These are phyloP conservation scores for Pleurotus cornucopiae DNA, from an alignment of 768 basidiomycete species.

Conservation along the genomic window DNA sequence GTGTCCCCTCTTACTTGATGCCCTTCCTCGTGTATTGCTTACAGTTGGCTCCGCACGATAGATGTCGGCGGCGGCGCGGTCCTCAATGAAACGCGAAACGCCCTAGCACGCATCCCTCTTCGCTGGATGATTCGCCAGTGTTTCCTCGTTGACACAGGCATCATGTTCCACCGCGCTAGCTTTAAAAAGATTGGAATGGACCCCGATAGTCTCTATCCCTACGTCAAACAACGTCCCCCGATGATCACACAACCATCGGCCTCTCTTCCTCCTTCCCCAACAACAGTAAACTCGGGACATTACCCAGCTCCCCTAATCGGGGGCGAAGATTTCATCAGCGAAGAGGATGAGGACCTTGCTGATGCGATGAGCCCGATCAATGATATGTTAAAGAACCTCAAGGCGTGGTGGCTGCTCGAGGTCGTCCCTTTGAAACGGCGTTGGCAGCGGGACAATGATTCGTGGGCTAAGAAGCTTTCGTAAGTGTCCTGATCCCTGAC, in stretches of 20 bases:
- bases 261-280: slow-evolving; percentile 18
- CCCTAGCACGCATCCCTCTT: slow-evolving; percentile 65
- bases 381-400: slow-evolving; percentile 50
- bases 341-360: slow-evolving; percentile 59
- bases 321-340: slow-evolving; percentile 29
- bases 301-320: slow-evolving; percentile 16
- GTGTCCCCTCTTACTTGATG: slow-evolving; percentile 12
- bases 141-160: slow-evolving; percentile 51
- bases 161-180: slow-evolving; percentile 49
- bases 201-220: slow-evolving; percentile 36
- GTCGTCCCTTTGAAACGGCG: slow-evolving; percentile 35
- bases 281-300: slow-evolving; percentile 13
- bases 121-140: slow-evolving; percentile 76
- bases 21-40: neutral
- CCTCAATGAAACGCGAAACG: slow-evolving; percentile 49
- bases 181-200: slow-evolving; percentile 46
- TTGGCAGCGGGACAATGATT: slow-evolving; percentile 36
- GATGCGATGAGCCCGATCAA: slow-evolving; percentile 49
- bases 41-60: slow-evolving; percentile 18
- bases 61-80: slow-evolving; percentile 77
- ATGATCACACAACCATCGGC: slow-evolving; percentile 25
- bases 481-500: slow-evolving; percentile 18
- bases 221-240: slow-evolving; percentile 36
- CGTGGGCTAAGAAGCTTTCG: slow-evolving; percentile 33
- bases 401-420: slow-evolving; percentile 68